phyloP scores from a whole-genome alignment of 2,329 filamentous ascomycete species.

The Aaosphaeria arxii region DNA sequence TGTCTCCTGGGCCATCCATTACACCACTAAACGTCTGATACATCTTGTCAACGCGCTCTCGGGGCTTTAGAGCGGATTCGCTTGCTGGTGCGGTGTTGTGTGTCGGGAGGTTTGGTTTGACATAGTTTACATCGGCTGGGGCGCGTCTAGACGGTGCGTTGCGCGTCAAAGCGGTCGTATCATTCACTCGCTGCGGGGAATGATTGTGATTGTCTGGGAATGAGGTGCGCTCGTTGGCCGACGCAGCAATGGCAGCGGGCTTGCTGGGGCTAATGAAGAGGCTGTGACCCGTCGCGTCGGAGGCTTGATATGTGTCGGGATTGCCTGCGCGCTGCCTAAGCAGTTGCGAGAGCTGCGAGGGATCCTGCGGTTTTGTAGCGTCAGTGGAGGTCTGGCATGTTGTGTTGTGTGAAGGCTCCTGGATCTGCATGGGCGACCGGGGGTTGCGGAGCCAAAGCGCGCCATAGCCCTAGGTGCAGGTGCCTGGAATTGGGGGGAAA shows the following conservation, averaged over 20 bases:
- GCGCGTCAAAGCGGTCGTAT: conserved; percentile 8
- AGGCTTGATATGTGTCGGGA: conserved; percentile 19
- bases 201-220: background rate
- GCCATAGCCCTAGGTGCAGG: background rate
- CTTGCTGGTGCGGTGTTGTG: conserved; percentile 30
- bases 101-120: conserved; percentile 23
- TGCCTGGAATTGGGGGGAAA: conserved; percentile 11
- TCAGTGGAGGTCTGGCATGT: conserved; percentile 13
- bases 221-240: background rate
- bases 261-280: background rate
- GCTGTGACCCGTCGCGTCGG: conserved; percentile 15
- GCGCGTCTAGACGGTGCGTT: conserved; percentile 27
- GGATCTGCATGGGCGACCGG: conserved; percentile 9
- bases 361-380: conserved; percentile 26
- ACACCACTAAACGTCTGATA: conserved; percentile 37
- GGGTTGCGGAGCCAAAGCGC: conserved; percentile 9
- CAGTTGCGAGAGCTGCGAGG: conserved; percentile 34
- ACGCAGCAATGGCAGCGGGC: background rate
- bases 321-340: conserved; percentile 30
- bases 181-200: background rate
- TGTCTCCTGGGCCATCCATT: conserved; percentile 41
- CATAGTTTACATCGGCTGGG: conserved; percentile 19
- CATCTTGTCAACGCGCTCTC: conserved; percentile 20
- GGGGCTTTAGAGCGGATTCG: conserved; percentile 16
- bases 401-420: conserved; percentile 10